Base-by-base conservation (phyloP, 1,284 basidiomycete species). In the Anthracocystis panici-leucophaei region DNA sequence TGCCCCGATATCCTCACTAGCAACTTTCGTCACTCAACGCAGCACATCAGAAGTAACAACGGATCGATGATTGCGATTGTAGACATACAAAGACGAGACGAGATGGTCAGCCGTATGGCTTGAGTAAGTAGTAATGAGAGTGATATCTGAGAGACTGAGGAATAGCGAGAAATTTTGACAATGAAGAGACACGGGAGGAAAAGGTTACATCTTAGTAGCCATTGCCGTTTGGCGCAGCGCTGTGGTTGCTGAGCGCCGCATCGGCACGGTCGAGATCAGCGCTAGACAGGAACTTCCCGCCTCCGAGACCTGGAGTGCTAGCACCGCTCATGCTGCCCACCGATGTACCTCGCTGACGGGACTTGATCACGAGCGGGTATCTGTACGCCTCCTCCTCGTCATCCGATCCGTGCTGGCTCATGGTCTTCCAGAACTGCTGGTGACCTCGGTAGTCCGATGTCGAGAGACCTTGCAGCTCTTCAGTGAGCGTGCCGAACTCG, bases 311-410 rank as follows among this genome's bases (percentile, higher is more conserved):
- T 3, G 81, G 81, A 7, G 81, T 82, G 42, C 70, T 75, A 9
- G 77, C 67, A 11, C 81, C 81, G 57, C 78, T 80, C 64, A 74
- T 77, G 65, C 78, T 80, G 25, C 81, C 81, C 2, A 82, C 79
- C 20, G 75, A 78, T 11, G 78, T 79, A 11, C 81, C 81, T 2
- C 81, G 64, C 45, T 59, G 54, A 18, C 78, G 46, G 35, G 57
- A 48, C 63, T 82, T 82, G 56, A 82, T 78, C 21, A 80, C 79
- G 10, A 82, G 66, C 44, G 81, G 79, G 54, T 71, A 81, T n/a
- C 63, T 55, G 66, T 76, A 78, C 9, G 56, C 63, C 44, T 75
- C 81, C 52, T 82, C 81, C 49, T 82, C 81, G 62, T 82, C 80
- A 48, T 82, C 80, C 11, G 74, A 77, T 2, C 81, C 78, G 41